Conservation (phyloP, 192 early-diverging fungal species). For the Lunasporangiospora selenospora region DNA sequence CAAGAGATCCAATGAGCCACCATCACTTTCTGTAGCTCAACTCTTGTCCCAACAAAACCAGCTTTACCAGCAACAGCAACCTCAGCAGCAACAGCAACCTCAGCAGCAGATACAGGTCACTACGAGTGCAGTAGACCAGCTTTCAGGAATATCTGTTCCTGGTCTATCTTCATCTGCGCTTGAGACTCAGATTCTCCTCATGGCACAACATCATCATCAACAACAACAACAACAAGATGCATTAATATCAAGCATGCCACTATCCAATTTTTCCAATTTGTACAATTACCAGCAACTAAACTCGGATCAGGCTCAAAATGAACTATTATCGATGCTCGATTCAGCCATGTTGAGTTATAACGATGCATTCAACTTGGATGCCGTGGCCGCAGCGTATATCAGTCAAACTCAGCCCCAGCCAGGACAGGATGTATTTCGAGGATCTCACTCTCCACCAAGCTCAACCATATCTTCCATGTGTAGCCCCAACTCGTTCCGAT, state of each 20-base stretch:
- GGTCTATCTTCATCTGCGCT: too few relatives aligned
- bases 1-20: conserved; percentile 6
- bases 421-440: neutral
- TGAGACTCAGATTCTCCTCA: too few relatives aligned
- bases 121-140: too few relatives aligned
- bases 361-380: neutral
- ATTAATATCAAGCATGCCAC: conserved; percentile 9
- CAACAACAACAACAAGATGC: conserved; percentile 24
- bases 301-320: conserved; percentile 37
- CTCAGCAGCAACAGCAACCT: conserved; percentile 8
- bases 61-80: conserved; percentile 9
- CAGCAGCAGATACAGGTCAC: neutral
- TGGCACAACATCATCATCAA: conserved; percentile 16
- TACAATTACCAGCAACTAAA: conserved; percentile 45
- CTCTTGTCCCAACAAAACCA: conserved; percentile 28
- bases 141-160: too few relatives aligned
- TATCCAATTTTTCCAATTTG: conserved; percentile 33
- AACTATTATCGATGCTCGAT: conserved; percentile 35
- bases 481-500: conserved; percentile 5
- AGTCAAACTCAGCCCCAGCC: conserved; percentile 7
- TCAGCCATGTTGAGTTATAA: conserved; percentile 19
- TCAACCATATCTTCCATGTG: conserved; percentile 13
- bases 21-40: conserved; percentile 26
- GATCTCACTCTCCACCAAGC: conserved; percentile 14
- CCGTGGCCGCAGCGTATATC: conserved; percentile 1